These are phyloP conservation scores for Tylopilus vinaceipallidus DNA, from an alignment of 768 basidiomycete genomes.

Conservation along the genomic window DNA sequence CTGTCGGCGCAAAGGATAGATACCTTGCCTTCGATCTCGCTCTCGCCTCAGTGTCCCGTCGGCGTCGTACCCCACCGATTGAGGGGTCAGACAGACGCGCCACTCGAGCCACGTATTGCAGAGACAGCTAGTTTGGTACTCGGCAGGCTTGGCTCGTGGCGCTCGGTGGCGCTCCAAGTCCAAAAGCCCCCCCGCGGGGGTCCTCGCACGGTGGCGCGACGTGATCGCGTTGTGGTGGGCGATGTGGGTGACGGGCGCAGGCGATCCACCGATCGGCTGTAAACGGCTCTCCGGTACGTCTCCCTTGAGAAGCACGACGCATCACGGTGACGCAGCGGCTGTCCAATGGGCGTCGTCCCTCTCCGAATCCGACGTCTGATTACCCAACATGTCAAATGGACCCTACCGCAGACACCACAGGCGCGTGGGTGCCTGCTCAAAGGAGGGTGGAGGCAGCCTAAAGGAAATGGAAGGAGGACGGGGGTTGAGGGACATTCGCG, in stretches of 20 bases:
- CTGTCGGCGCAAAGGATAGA: not conserved
- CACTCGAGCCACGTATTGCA: no score
- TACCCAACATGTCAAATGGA: not conserved
- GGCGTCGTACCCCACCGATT: no score
- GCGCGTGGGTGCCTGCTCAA: not conserved
- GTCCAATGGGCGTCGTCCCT: not conserved
- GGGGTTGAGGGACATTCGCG: slow-evolving; percentile 9
- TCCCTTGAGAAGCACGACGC: not conserved
- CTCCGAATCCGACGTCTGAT: not conserved
- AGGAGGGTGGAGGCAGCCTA: not conserved
- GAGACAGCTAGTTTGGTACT: no score
- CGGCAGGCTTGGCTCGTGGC: not conserved
- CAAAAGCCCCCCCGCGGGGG: no score
- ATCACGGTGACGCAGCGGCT: slow-evolving; percentile 3
- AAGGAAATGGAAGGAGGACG: not conserved
- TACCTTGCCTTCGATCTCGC: not conserved
- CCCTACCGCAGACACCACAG: not conserved
- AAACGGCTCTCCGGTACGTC: not conserved
- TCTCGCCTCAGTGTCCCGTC: not conserved
- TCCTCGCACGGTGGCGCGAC: not conserved
- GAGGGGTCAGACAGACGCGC: no score
- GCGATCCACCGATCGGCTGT: not conserved
- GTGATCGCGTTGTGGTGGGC: not conserved
- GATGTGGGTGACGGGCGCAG: not conserved
- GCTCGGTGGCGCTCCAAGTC: not conserved